Percentiles rank a stretch among this genome's conserved stretches.
Evolutionary conservation across 1,284 basidiomycete species (phyloP).

Genomic region (Porogramme epimiltina): DNA sequence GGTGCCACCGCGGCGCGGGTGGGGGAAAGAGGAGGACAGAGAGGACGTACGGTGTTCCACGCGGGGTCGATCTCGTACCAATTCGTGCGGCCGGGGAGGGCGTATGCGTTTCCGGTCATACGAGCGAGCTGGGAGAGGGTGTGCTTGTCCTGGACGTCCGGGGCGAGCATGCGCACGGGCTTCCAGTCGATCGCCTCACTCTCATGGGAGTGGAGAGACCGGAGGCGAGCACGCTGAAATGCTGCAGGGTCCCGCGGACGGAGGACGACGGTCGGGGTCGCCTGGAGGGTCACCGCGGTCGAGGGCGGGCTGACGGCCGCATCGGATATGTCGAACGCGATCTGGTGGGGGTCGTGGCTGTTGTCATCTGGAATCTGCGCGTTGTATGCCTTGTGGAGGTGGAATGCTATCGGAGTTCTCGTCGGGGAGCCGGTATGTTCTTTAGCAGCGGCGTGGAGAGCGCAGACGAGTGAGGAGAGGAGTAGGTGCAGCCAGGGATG

Average conservation of each 20-base stretch:
- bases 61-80: conserved; percentile 83
- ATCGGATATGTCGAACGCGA: conserved; percentile 7
- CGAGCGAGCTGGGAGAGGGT: conserved; percentile 86
- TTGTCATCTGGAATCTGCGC: conserved; percentile 2
- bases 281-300: conserved; percentile 38
- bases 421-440: neutral
- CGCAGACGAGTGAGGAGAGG: neutral
- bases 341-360: conserved; percentile 6
- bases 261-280: conserved; percentile 59
- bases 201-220: conserved; percentile 49
- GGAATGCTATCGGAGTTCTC: conserved; percentile 12
- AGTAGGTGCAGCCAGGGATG: neutral
- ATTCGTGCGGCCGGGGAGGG: conserved; percentile 61
- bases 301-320: conserved; percentile 1
- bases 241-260: conserved; percentile 55
- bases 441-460: conserved; percentile 1
- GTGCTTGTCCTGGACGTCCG: conserved; percentile 79
- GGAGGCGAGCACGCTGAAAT: conserved; percentile 51
- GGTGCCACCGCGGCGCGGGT: neutral
- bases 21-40: neutral
- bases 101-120: conserved; percentile 93
- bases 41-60: conserved; percentile 71
- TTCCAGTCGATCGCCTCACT: conserved; percentile 63
- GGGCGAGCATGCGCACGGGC: conserved; percentile 51
- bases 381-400: conserved; percentile 13